Base-by-base conservation (phyloP, 345 rosid genomes). In the Dipteronia sinensis region DNA sequence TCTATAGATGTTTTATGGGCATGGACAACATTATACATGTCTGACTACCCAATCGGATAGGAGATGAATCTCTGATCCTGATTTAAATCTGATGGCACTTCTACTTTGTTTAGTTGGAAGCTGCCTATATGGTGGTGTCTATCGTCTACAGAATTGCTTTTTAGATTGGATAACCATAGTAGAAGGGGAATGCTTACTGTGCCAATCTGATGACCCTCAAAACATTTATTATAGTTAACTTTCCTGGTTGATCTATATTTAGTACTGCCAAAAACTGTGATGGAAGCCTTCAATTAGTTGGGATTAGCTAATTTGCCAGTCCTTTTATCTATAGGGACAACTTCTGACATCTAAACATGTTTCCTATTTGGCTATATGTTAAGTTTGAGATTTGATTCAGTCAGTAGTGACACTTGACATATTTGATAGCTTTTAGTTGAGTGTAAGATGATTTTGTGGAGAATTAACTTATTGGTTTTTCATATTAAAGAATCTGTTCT, bases 351-450 rank as follows among this genome's bases (percentile, higher is more conserved):
- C 53, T 42, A 34, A n/a, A 8, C 12, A 17, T 31, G 13, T 23
- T 61, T 23, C 25, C 9, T 62, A 62, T 44, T 23, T 44, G 68
- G 61, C 6, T 29, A 44, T 63, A 16, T 10, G 5, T 22, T 17
- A 63, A 46, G 42, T 64, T 72, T 31, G 49, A 29, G 68, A 73
- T 73, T 56, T 20, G 65, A 72, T 72, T 56, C 75, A 31, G 10
- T 47, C 65, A 31, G 10, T 47, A 7, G 23, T 16, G 51, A 10
- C 51, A 20, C 47, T 22, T 19, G 20, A 56, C 67, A 61, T 61
- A 65, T 23, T 22, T 73, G 40, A 53, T 7, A 5, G 42, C 10
- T 38, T 10, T 47, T 29, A 17, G 23, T 46, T 46, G 67, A 44
- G 6, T 19, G 47, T 62, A 64, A 64, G 77, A 51, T 75, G 19